Conservation (phyloP, 2,329 filamentous ascomycete species). For the Sporothrix euskadiensis region DNA sequence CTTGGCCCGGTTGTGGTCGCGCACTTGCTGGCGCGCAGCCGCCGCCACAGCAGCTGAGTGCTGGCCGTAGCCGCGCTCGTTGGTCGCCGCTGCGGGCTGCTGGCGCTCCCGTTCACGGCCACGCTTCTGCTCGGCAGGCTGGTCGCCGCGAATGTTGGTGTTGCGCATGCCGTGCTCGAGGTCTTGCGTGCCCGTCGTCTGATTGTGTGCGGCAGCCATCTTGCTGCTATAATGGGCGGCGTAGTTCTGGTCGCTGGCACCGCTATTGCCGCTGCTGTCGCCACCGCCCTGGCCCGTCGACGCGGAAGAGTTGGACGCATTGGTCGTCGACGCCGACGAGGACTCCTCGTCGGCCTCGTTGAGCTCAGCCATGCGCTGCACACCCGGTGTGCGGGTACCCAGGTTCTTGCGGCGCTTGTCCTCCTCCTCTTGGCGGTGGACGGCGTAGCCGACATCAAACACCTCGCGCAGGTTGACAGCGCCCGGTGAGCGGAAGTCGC, state of each 20-base stretch:
- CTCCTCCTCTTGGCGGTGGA: constrained; percentile 95
- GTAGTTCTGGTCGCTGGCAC: constrained; percentile 22
- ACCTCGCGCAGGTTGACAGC: constrained; percentile 95
- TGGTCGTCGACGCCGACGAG: constrained; percentile 41
- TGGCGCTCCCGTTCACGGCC: constrained; percentile 53
- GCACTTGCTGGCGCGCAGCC: constrained; percentile 78
- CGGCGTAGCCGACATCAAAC: constrained; percentile 97
- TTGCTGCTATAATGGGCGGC: constrained; percentile 23
- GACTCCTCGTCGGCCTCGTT: constrained; percentile 67
- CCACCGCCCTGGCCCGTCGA: neutral
- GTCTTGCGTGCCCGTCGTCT: constrained; percentile 56
- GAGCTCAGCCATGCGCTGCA: constrained; percentile 58
- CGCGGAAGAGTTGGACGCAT: constrained; percentile 29
- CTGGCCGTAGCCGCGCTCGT: constrained; percentile 77
- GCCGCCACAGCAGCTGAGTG: constrained; percentile 82
- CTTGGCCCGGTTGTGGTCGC: constrained; percentile 65
- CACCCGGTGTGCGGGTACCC: constrained; percentile 65
- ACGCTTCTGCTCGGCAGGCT: constrained; percentile 44
- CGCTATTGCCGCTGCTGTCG: constrained; percentile 14
- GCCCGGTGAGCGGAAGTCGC: constrained; percentile 93
- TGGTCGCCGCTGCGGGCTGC: constrained; percentile 33
- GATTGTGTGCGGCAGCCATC: constrained; percentile 59
- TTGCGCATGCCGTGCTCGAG: constrained; percentile 88
- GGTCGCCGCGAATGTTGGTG: constrained; percentile 65
- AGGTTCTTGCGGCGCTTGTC: constrained; percentile 86